Base-by-base conservation (phyloP, 257 asterid genomes). In the Ballota nigra region DNA sequence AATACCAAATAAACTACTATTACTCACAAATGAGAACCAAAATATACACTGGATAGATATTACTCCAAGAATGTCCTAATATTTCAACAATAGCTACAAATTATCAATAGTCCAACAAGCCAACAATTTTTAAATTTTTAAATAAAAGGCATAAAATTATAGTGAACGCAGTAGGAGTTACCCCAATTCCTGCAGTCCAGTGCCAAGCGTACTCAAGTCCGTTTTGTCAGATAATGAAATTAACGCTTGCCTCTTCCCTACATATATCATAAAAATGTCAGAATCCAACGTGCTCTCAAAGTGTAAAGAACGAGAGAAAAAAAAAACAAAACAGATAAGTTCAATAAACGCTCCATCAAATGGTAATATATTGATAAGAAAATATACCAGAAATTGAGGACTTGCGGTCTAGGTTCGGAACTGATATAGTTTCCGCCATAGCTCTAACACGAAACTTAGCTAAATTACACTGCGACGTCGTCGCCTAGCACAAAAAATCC, bases 221-320 rank as follows among this genome's bases (percentile, higher is more conserved):
- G 62, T 89, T 88, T 95, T 95, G 75, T 95, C 98, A 20, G 99
- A 92, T 66, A 95, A 81, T 6, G 98, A 95, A 73, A 95, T 87
- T 85, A 95, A 73, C 3, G 92, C 98, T 61, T 80, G 92, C 83
- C 77, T 89, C 85, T 83, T 85, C 66, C 91, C 99, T 95, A 63
- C 19, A 72, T 8, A 53, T 19, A 71, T 12, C 10, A 78, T 12
- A 34, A 57, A 43, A 16, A 52, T 38, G 29, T 51, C 12, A 43
- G 3, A 40, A 56, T 4, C 55, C 18, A 45, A 55, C 12, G 2
- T 36, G 33, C 38, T 24, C 49, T 13, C 11, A 55, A 65, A 18
- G 8, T 31, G 6, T 4, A 26, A 43, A 8, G 26, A 52, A n/a
- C n/a, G n/a, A n/a, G n/a, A n/a, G n/a, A 49, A 19, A 28, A 28